Percentiles rank a stretch among this genome's conserved stretches.
phyloP scores from a whole-genome alignment of 108 stramenopile species.

The Aureococcus anophagefferens region DNA sequence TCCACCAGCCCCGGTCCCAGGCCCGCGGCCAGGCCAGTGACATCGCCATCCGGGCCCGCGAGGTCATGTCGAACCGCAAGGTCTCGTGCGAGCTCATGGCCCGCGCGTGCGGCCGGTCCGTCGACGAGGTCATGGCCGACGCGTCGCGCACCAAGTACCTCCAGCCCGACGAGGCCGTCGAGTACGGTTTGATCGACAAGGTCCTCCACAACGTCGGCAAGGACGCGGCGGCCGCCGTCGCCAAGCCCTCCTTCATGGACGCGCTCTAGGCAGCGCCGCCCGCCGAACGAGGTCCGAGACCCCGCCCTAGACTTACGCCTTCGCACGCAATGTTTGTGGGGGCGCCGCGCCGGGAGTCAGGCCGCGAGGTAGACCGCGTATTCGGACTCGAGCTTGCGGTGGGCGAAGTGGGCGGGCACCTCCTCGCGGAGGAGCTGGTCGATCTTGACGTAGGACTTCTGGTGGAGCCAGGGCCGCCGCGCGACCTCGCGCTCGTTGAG shows the following conservation, averaged over 20 bases:
- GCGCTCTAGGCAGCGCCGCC: neutral
- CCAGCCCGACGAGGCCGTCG: conserved; percentile 88
- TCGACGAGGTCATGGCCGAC: conserved; percentile 74
- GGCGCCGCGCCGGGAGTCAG: too few species aligned
- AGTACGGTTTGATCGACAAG: conserved; percentile 89
- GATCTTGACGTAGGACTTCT: too few species aligned
- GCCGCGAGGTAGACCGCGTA: too few species aligned
- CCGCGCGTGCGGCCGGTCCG: conserved; percentile 73
- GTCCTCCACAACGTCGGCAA: conserved; percentile 56
- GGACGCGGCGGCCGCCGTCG: conserved; percentile 43
- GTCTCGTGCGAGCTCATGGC: conserved; percentile 80
- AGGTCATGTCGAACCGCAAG: conserved; percentile 77
- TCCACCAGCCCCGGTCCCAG: conserved; percentile 84
- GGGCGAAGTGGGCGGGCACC: too few species aligned
- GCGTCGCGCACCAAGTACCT: conserved; percentile 83
- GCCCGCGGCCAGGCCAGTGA: conserved; percentile 89
- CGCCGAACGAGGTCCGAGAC: too few species aligned
- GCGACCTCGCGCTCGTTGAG: too few species aligned
- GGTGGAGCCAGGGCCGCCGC: too few species aligned
- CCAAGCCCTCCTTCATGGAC: conserved; percentile 60
- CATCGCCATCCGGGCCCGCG: conserved; percentile 89
- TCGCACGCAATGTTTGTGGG: too few species aligned
- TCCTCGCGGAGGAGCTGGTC: too few species aligned
- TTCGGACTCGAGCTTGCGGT: too few species aligned
- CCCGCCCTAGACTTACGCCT: too few species aligned